phyloP scores from a whole-genome alignment of 2,329 filamentous ascomycete genomes.

The Alternaria consortialis region DNA sequence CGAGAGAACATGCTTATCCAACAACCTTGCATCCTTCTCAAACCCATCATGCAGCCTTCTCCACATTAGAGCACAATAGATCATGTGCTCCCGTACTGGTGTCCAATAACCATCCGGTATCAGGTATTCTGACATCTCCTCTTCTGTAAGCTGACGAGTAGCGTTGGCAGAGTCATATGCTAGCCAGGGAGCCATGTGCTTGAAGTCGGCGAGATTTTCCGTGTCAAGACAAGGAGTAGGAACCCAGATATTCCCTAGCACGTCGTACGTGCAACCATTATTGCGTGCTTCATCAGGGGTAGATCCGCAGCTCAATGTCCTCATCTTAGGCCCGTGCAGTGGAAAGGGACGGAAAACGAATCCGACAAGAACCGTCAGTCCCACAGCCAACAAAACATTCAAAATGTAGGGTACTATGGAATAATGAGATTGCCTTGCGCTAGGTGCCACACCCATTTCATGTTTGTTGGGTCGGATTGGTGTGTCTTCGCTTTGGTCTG shows the following conservation, averaged over 20 bases:
- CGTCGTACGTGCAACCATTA: not conserved
- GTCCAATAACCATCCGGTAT: conserved; percentile 14
- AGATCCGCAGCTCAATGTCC: conserved; percentile 11
- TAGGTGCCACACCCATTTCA: not conserved
- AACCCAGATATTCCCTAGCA: not conserved
- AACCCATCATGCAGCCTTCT: not conserved
- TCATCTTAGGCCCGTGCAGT: conserved; percentile 7
- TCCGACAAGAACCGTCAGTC: conserved; percentile 10
- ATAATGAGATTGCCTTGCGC: not conserved
- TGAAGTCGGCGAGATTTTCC: not conserved
- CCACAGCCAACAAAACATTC: conserved; percentile 7
- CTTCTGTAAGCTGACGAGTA: conserved; percentile 11
- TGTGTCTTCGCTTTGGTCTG: not conserved
- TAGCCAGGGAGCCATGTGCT: not conserved
- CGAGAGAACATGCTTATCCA: not conserved
- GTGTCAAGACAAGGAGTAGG: not conserved
- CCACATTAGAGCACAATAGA: not conserved
- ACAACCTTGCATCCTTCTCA: not conserved
- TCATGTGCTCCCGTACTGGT: conserved; percentile 12
- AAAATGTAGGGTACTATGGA: not conserved
- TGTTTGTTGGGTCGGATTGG: not conserved
- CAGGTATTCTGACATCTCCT: conserved; percentile 12
- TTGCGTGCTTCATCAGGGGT: not conserved
- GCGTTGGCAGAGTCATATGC: conserved; percentile 14
- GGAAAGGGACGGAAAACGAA: conserved; percentile 7